A percentile compares a stretch with the other conserved stretches of the same genome.
phyloP scores from a whole-genome alignment of 495 filamentous ascomycete genomes.

The Cercophora newfieldiana region DNA sequence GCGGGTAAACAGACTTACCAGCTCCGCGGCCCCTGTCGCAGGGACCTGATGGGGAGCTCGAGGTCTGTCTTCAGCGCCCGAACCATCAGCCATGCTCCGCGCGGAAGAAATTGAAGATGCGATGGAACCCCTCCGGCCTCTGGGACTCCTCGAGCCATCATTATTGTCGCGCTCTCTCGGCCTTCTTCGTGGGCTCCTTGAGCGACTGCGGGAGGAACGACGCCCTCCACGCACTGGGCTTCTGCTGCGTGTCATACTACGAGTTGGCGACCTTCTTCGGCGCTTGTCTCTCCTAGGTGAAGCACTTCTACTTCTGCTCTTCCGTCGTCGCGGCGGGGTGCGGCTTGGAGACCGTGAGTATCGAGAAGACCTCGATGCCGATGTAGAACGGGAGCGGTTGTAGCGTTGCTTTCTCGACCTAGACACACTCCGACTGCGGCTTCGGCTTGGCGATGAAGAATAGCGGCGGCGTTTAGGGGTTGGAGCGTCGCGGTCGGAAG shows the following conservation, averaged over 20 bases:
- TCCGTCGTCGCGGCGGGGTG: conserved; percentile 44
- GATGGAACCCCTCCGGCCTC: conserved; percentile 37
- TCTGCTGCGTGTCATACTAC: conserved; percentile 35
- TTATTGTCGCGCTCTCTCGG: conserved; percentile 21
- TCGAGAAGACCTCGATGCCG: conserved; percentile 34
- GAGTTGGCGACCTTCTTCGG: conserved; percentile 42
- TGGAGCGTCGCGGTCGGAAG: conserved; percentile 33
- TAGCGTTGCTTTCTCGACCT: conserved; percentile 23
- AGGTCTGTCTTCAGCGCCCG: conserved; percentile 56
- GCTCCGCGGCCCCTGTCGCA: conserved; percentile 30
- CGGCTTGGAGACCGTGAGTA: conserved; percentile 42
- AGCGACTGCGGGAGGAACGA: conserved; percentile 55
- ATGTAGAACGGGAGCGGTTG: conserved; percentile 51
- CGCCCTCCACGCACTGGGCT: conserved; percentile 43
- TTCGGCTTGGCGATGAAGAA: conserved; percentile 40
- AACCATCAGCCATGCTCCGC: conserved; percentile 63
- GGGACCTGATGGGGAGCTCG: conserved; percentile 34
- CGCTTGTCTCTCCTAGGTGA: conserved; percentile 34
- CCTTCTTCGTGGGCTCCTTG: conserved; percentile 3
- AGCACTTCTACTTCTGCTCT: conserved; percentile 44
- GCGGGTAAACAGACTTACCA: conserved; percentile 42
- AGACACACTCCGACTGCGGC: conserved; percentile 29
- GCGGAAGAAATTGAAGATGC: conserved; percentile 53
- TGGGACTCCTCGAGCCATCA: conserved; percentile 22
- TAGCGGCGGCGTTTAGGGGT: conserved; percentile 37